A percentile compares a stretch with the other conserved stretches of the same genome.
Conservation (phyloP, 2,329 filamentous ascomycete genomes). For the Curvularia spicifera region DNA sequence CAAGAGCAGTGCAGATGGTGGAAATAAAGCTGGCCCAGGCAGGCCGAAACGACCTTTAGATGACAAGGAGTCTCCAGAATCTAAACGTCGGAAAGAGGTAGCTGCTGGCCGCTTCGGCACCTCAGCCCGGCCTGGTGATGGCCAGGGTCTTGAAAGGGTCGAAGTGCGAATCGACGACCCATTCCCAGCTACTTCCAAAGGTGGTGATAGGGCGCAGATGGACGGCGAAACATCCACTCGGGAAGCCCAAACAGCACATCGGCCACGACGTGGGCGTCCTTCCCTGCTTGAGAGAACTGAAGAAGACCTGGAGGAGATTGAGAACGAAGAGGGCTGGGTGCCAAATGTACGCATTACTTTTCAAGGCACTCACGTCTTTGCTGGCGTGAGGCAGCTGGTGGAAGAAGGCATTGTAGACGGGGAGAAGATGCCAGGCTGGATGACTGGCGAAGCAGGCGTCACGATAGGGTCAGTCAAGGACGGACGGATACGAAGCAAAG, state of each 20-base stretch:
- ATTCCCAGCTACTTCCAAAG: constrained; percentile 36
- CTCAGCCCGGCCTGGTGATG: constrained; percentile 47
- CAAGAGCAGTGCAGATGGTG: constrained; percentile 23
- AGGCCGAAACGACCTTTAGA: constrained; percentile 39
- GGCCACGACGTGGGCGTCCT: constrained; percentile 37
- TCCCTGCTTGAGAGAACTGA: constrained; percentile 45
- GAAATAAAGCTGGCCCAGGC: constrained; percentile 32
- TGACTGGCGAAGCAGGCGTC: constrained; percentile 85
- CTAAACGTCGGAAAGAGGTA: constrained; percentile 66
- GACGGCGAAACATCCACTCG: constrained; percentile 25
- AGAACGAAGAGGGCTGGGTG: constrained; percentile 54
- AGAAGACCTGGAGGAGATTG: constrained; percentile 38
- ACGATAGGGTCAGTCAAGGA: constrained; percentile 72
- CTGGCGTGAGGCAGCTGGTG: constrained; percentile 77
- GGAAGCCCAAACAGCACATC: constrained; percentile 27
- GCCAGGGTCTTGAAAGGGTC: constrained; percentile 55
- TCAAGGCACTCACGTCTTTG: constrained; percentile 78
- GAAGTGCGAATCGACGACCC: constrained; percentile 59
- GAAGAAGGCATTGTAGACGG: constrained; percentile 79
- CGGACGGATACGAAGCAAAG: constrained; percentile 63
- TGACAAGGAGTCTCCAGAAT: constrained; percentile 35
- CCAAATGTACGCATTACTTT: constrained; percentile 71
- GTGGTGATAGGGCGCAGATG: constrained; percentile 8
- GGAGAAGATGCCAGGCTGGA: constrained; percentile 82
- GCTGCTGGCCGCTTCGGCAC: constrained; percentile 75